Evolutionary conservation across 192 early-diverging fungal genomes (phyloP), one percentile per base, ranked within the genome.

Genomic region (Coemansia sp.): DNA sequence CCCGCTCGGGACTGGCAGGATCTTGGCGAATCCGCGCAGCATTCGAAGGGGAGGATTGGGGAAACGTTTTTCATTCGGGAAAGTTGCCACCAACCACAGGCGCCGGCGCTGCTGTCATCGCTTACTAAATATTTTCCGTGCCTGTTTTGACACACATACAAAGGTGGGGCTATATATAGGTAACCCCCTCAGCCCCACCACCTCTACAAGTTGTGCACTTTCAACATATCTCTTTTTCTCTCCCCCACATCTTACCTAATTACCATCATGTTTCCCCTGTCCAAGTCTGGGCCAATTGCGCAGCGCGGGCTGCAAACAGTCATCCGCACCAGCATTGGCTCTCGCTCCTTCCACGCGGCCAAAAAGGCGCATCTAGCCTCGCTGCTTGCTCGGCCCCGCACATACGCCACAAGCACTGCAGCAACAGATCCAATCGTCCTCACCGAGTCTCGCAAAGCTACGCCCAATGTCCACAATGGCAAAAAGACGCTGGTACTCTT

Each of bases 401-500:
- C 26, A 53, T 53, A 36, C 33, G 47, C 33, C 42, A 36, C 28
- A 35, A 50, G 34, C 25, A 20, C 58, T 16, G 59, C 35, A 1
- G 18, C 20, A 16, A 37, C 56, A 11, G 18, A 37, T 12, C 20
- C 56, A 20, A 13, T 33, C 9, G 18, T 23, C 1, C 56, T 37
- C 16, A 20, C 35, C 35, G 34, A 37, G 11, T 33, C 56, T 34
- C 34, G 28, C 35, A 58, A 58, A 12, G 35, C 35, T 0, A 18
- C 34, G 23, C 13, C 4, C 28, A 57, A 57, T 0, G 55, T 9
- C n/a, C 7, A 18, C 14, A 33, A 9, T 8, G 56, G 56, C 33
- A 74, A 77, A 37, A 76, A 83, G 61, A 81, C 72, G 20, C 61
- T 84, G 37, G 77, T 79, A 35, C 66, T 84, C 23, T 59, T 85